Evolutionary conservation across 371 early-diverging fungal species (phyloP).

Genomic region (Mucor ambiguus): DNA sequence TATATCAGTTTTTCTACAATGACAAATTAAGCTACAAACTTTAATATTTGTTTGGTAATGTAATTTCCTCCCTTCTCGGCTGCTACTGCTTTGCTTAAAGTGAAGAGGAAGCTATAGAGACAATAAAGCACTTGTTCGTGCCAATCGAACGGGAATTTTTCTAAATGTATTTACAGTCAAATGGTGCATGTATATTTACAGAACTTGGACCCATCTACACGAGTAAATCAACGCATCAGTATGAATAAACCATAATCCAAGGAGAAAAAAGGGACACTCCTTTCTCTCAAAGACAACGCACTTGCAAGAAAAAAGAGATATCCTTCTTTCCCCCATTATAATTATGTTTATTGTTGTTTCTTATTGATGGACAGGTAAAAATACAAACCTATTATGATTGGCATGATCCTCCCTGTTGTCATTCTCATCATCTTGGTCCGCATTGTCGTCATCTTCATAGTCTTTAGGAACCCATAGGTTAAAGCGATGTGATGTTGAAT

Average conservation of each 20-base stretch:
- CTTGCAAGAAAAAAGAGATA: neutral
- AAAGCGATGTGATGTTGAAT: slow-evolving; percentile 14
- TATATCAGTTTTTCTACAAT: neutral
- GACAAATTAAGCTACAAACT: neutral
- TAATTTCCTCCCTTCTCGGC: neutral
- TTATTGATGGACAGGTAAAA: slow-evolving; percentile 10
- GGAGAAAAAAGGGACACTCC: neutral
- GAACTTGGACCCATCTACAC: slow-evolving; percentile 14
- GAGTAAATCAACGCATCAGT: neutral
- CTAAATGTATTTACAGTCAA: neutral
- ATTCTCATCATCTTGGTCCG: neutral
- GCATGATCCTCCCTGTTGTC: neutral
- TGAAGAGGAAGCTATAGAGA: neutral
- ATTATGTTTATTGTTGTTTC: neutral
- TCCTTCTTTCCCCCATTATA: neutral
- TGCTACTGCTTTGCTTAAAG: neutral
- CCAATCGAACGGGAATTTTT: neutral
- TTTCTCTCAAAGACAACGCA: neutral
- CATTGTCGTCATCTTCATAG: slow-evolving; percentile 8
- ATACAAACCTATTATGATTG: slow-evolving; percentile 8
- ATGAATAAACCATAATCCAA: neutral
- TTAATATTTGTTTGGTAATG: neutral
- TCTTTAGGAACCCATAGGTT: slow-evolving; percentile 24
- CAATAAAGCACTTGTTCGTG: neutral
- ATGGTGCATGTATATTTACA: slow-evolving; percentile 11